Percentiles rank a stretch among this genome's conserved stretches.
Evolutionary conservation across 176 grass and related monocot species (phyloP).

Genomic region (Triticum dicoccoides): DNA sequence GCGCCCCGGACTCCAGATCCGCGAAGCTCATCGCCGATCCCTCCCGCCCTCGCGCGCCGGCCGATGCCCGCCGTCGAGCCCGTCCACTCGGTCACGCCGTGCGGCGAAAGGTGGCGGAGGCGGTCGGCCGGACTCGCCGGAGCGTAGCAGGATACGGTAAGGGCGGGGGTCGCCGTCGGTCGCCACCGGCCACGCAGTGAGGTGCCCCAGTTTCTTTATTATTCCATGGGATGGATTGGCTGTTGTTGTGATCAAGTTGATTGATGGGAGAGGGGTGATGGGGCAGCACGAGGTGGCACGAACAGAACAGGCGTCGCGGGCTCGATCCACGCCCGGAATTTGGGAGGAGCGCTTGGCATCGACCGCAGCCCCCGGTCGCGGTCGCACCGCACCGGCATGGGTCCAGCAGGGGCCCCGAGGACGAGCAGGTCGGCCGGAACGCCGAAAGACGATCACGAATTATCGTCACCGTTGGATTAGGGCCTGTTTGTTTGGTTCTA

Average conservation of each 20-base stretch:
- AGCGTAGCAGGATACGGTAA: background rate
- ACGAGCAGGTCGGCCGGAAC: background rate
- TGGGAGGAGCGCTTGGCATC: background rate
- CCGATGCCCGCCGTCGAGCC: background rate
- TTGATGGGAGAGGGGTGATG: background rate
- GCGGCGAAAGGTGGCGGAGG: slow-evolving; percentile 14
- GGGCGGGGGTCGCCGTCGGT: slow-evolving; percentile 11
- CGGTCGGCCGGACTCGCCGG: background rate
- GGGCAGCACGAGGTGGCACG: slow-evolving; percentile 24
- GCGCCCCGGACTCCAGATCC: slow-evolving; percentile 83
- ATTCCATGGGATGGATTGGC: slow-evolving; percentile 48
- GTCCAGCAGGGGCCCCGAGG: background rate
- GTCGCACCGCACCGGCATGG: background rate
- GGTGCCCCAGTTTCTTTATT: slow-evolving; percentile 25
- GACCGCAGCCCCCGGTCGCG: background rate
- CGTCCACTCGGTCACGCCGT: background rate
- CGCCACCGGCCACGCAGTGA: slow-evolving; percentile 37
- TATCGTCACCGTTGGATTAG: too few species aligned
- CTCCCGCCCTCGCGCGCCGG: background rate
- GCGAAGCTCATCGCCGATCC: slow-evolving; percentile 83
- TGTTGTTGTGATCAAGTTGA: slow-evolving; percentile 4
- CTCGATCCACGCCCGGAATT: slow-evolving; percentile 8
- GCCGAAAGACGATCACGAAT: too few species aligned
- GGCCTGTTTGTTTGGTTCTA: too few species aligned
- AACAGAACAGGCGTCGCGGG: background rate